Percentiles rank a stretch among this genome's conserved stretches.
Evolutionary conservation across 2,329 filamentous ascomycete species (phyloP).

Genomic region (Gaeumannomyces tritici): DNA sequence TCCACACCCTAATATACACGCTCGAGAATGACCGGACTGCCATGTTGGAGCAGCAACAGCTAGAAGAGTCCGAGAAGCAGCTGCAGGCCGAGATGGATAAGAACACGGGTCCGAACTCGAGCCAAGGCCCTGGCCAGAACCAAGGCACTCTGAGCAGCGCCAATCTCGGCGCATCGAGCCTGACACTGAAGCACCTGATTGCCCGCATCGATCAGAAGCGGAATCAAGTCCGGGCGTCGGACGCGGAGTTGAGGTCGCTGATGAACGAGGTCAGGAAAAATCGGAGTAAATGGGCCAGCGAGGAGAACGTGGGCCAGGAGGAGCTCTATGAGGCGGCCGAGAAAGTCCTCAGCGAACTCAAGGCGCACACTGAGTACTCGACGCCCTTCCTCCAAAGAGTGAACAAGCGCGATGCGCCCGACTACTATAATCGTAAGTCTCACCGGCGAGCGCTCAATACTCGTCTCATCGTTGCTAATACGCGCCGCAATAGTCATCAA

Average conservation of each 20-base stretch:
- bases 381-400: slow-evolving; percentile 91
- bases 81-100: slow-evolving; percentile 91
- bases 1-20: slow-evolving; percentile 90
- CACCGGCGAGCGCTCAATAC: not conserved
- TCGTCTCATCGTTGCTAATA: not conserved
- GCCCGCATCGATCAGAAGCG: slow-evolving; percentile 90
- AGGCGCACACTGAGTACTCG: slow-evolving; percentile 94
- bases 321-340: slow-evolving; percentile 95
- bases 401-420: slow-evolving; percentile 92
- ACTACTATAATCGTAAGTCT: slow-evolving; percentile 62
- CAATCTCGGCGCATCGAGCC: slow-evolving; percentile 88
- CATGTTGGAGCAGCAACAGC: slow-evolving; percentile 94
- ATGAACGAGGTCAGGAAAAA: slow-evolving; percentile 99
- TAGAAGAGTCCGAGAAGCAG: slow-evolving; percentile 93
- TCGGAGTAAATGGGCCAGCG: slow-evolving; percentile 96
- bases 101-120: slow-evolving; percentile 39
- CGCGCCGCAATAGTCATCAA: slow-evolving; percentile 53
- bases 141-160: slow-evolving; percentile 87
- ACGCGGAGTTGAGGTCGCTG: slow-evolving; percentile 80
- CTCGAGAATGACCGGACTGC: slow-evolving; percentile 90
- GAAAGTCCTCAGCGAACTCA: slow-evolving; percentile 93
- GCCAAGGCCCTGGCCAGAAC: slow-evolving; percentile 46
- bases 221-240: slow-evolving; percentile 80
- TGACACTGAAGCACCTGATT: slow-evolving; percentile 95
- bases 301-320: slow-evolving; percentile 95